Percentiles rank a stretch among this genome's conserved stretches.
These are phyloP conservation scores for Curvularia lunata DNA, from an alignment of 2,329 filamentous ascomycete species.

Conservation along the genomic window DNA sequence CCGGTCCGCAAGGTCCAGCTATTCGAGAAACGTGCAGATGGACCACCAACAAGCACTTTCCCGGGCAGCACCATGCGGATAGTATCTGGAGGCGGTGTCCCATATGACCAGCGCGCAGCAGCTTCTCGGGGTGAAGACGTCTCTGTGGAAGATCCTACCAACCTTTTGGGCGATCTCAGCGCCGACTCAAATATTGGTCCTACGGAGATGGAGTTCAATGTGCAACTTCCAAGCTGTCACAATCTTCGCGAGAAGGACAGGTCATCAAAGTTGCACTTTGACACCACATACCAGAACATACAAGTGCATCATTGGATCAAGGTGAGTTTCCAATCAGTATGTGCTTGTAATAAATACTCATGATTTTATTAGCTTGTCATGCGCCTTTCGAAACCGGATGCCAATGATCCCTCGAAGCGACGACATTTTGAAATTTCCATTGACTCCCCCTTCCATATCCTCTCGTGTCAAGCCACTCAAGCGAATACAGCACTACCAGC, in stretches of 20 bases:
- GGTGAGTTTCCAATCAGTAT: slow-evolving; percentile 57
- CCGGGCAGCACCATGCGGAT: slow-evolving; percentile 78
- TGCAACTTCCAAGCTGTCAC: slow-evolving; percentile 87
- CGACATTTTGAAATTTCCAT: slow-evolving; percentile 96
- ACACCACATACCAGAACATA: slow-evolving; percentile 92
- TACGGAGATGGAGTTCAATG: slow-evolving; percentile 93
- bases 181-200: slow-evolving; percentile 80
- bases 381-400: slow-evolving; percentile 84
- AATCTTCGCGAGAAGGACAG: slow-evolving; percentile 77
- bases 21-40: slow-evolving; percentile 86
- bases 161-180: slow-evolving; percentile 78
- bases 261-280: slow-evolving; percentile 74
- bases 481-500: slow-evolving; percentile 85
- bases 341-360: slow-evolving; percentile 5
- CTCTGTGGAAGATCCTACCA: slow-evolving; percentile 63
- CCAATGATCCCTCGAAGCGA: slow-evolving; percentile 76
- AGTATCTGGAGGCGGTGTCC: slow-evolving; percentile 79
- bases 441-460: slow-evolving; percentile 91
- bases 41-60: slow-evolving; percentile 74
- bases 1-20: slow-evolving; percentile 82
- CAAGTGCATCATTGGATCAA: slow-evolving; percentile 98
- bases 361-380: slow-evolving; percentile 75
- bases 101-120: slow-evolving; percentile 65
- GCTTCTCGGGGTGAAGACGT: slow-evolving; percentile 64
- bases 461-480: slow-evolving; percentile 91